phyloP scores from a whole-genome alignment of 306 rosid species.

The Canavalia gladiata region DNA sequence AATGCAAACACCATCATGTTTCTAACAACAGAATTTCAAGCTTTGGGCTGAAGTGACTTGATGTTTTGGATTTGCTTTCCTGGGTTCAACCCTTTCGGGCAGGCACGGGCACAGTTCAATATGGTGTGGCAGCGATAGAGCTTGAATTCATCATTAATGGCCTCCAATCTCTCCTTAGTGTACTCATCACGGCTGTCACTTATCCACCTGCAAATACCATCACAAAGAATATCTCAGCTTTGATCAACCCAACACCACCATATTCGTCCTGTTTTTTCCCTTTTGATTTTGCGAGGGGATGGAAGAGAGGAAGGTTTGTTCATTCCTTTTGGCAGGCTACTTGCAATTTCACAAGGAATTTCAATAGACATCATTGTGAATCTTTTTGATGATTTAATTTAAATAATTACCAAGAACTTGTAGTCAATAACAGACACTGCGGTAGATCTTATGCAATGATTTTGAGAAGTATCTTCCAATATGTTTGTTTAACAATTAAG shows the following conservation, averaged over 20 bases:
- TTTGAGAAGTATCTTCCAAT: background rate
- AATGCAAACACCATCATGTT: constrained; percentile 52
- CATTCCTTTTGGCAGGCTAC: background rate
- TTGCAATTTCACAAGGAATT: background rate
- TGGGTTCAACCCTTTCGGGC: constrained; percentile 98
- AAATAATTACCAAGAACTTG: background rate
- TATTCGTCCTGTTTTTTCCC: background rate
- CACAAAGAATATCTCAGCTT: constrained; percentile 24
- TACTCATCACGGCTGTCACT: constrained; percentile 97
- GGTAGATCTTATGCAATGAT: background rate
- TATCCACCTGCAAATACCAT: constrained; percentile 79
- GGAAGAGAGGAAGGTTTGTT: background rate
- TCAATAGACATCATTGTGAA: background rate
- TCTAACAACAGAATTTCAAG: constrained; percentile 42
- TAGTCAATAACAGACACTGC: background rate
- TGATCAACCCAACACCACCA: background rate
- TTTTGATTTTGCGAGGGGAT: background rate
- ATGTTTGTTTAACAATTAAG: background rate
- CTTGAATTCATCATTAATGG: constrained; percentile 94
- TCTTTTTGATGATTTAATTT: background rate
- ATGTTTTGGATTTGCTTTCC: constrained; percentile 90
- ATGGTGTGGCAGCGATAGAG: constrained; percentile 99
- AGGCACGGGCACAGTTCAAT: constrained; percentile 95
- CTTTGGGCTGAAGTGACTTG: constrained; percentile 71
- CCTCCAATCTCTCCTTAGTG: constrained; percentile 89